Evolutionary conservation across 768 basidiomycete species (phyloP), one percentile per base, ranked within the genome.

Genomic region (Mycena alexandri): DNA sequence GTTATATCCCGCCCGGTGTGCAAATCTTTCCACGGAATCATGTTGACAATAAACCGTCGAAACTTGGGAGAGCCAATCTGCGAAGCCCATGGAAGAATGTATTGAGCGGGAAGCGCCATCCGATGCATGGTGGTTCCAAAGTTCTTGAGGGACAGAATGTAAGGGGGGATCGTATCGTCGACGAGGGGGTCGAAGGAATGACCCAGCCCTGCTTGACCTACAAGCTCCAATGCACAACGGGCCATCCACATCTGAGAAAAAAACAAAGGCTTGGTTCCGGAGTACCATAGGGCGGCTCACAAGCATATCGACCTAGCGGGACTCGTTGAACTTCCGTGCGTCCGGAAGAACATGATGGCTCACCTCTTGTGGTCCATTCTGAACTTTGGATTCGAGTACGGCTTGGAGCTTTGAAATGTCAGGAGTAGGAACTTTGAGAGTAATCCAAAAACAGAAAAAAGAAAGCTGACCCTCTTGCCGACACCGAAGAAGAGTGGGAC

Each of bases 171-270:
- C 13, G 68, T 53, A 44, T 80, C 78, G 38, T 79, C 78, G 14
- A 65, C 71, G 5, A 86, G 75, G 0, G 78, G 60, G 65, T 84
- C 83, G 46, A 85, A 84, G n/a, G 81, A 81, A 52, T 78, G 76
- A 9, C 83, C 83, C 33, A 87, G 76, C 5, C 86, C 84, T 19
- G 81, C 81, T 74, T 83, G 84, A 5, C 83, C 85, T 47, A 87
- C 80, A 47, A 86, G 74, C 65, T 87, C 85, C 13, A 86, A 77
- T 21, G 85, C 84, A 21, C 80, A 76, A 11, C 85, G 79, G 21
- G 81, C 71, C 73, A 78, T 77, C 81, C 82, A 79, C 14, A 67
- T n/a, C 59, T 67, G 13, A n/a, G 13, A 10, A 25, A 34, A 51
- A 29, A 7, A 24, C n/a, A 16, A 44, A 17, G 29, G 19, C 14